phyloP scores from a whole-genome alignment of 2,329 filamentous ascomycete species.

The Trichophyton rubrum region DNA sequence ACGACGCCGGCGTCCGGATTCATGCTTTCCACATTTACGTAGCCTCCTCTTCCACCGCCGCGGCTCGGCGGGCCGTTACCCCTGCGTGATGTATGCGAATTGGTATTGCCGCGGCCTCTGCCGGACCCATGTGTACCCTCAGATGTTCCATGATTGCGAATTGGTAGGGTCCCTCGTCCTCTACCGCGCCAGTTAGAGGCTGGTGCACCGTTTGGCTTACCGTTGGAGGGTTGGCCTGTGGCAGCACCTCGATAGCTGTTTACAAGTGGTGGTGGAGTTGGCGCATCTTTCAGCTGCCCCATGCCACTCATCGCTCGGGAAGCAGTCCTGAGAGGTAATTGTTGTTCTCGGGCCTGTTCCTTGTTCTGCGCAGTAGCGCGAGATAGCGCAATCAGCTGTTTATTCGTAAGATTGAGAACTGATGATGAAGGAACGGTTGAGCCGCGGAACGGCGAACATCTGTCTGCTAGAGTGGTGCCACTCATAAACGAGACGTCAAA shows the following conservation, averaged over 20 bases:
- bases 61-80: not conserved
- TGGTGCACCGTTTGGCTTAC: conserved; percentile 24
- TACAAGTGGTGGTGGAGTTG: conserved; percentile 43
- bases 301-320: conserved; percentile 46
- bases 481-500: conserved; percentile 97
- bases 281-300: conserved; percentile 44
- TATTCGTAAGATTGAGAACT: conserved; percentile 74
- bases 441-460: conserved; percentile 85
- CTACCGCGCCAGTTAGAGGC: conserved; percentile 30
- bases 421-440: conserved; percentile 81
- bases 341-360: conserved; percentile 36
- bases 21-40: conserved; percentile 30
- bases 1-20: conserved; percentile 39
- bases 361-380: conserved; percentile 26
- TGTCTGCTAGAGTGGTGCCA: conserved; percentile 77
- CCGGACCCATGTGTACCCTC: not conserved
- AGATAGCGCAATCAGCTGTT: conserved; percentile 57
- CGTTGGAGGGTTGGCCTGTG: conserved; percentile 33
- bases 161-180: conserved; percentile 17
- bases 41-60: conserved; percentile 16
- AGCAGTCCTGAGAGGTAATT: conserved; percentile 41
- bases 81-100: not conserved
- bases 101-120: not conserved
- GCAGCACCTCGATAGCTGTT: conserved; percentile 49
- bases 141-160: conserved; percentile 16